Evolutionary conservation across 2,329 filamentous ascomycete species (phyloP), one percentile per base, ranked within the genome.

Genomic region (Pezicula neosporulosa): DNA sequence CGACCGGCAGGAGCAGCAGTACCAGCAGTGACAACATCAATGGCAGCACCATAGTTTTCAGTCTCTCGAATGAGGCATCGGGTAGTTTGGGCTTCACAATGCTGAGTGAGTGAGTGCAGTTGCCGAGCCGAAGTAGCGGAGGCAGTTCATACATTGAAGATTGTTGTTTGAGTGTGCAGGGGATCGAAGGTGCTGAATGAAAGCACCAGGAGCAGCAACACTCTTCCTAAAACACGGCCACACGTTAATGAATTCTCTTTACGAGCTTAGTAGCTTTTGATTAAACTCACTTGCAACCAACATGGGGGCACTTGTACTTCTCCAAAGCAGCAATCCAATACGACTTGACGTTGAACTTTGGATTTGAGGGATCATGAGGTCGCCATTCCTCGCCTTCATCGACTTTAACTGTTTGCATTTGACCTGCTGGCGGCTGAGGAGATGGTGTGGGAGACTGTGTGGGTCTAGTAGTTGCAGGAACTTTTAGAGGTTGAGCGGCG

Each of bases 81-180:
- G 33, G 53, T 59, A 3, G 68, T 66, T 48, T 69, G 70, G 1
- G 72, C 68, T 57, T 82, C 78, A 19, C 69, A 72, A 54, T 83
- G 80, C 44, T 71, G 68, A 3, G 74, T 70, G 68, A 3, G 74
- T 70, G 30, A 81, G 70, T 2, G 73, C 69, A 15, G 69, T 62
- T 18, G 74, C 63, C 2, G 67, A 68, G 7, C 63, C 63, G 59
- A 78, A 82, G 7, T 58, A 61, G 2, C 61, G 62, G 12, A 64
- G 61, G 56, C 80, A 83, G 43, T 63, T 66, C 0, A 76, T 73
- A 62, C 80, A 83, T 21, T 62, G 58, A 15, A 72, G 54, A n/a
- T 62, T 62, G 6, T 51, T 61, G 27, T 63, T 53, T 38, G 59
- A 58, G 58, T 82, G 79, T 2, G 63, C 64, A 0, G 66, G 55